Base-by-base conservation (phyloP, 2,329 filamentous ascomycete species). In the Aspergillus nomiae region DNA sequence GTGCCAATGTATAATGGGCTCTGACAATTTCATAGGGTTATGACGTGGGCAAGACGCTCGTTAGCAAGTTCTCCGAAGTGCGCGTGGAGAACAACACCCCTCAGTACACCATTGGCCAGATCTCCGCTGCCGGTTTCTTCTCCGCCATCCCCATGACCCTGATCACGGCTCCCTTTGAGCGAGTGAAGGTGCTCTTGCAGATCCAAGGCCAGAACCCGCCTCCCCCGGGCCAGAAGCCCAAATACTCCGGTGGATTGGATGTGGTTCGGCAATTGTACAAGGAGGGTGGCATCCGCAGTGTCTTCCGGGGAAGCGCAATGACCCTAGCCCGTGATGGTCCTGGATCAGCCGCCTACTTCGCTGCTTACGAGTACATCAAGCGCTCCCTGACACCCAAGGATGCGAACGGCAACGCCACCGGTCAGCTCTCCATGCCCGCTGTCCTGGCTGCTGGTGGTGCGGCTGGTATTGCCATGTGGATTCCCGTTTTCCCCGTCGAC, bases 111-210 rank as follows among this genome's bases (percentile, higher is more conserved):
- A 93, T 97, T 74, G 90, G 84, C 50, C 95, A 99, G 79, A 89
- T 96, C 80, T 95, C 92, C 38, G 87, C 92, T 41, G 95, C 95
- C 16, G 95, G 95, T 67, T 97, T 97, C 87, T 96, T 99, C 87
- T 96, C 92, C 75, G 95, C 95, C 65, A 91, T 99, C 64, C 95
- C 95, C 73, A 96, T 96, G 92, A 99, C 95, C 4, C 81, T 92
- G 79, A 97, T 99, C 82, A 98, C 95, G n/a, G 95, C 95, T 5
- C 95, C 95, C 65, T 98, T 99, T 77, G 95, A 99, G 85, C 94
- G 95, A 74, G 93, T 99, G 71, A 99, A 99, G 82, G 94, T 99
- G 61, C 93, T 99, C 67, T 89, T 99, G 1, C 95, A 99, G 80
- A 96, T 98, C 70, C 95, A 98, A 81, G 94, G 93, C 74, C 93